These are phyloP conservation scores for Neurospora sp. DNA, from an alignment of 495 filamentous ascomycete species.

Conservation along the genomic window DNA sequence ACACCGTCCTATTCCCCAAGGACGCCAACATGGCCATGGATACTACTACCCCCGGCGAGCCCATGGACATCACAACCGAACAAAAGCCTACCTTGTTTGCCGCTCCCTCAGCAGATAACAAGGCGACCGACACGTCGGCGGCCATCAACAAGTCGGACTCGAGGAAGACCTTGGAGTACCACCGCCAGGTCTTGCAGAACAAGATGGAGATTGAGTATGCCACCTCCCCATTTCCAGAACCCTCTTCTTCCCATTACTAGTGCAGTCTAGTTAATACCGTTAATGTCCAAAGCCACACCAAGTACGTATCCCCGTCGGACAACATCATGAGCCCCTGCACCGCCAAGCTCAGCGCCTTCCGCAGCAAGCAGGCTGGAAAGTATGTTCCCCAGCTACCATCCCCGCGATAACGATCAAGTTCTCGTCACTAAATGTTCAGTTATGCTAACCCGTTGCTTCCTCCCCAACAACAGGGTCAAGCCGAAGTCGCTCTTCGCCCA, in stretches of 20 bases:
- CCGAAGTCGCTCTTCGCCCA: constrained; percentile 57
- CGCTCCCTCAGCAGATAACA: constrained; percentile 7
- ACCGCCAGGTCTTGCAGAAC: constrained; percentile 64
- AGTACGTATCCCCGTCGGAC: constrained; percentile 86
- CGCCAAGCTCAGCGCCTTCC: constrained; percentile 77
- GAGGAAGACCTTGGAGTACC: constrained; percentile 64
- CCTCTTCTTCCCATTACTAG: background rate
- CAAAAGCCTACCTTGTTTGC: background rate
- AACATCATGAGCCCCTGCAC: constrained; percentile 88
- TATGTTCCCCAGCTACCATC: constrained; percentile 26
- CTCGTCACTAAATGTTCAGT: background rate
- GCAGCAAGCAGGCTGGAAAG: constrained; percentile 70
- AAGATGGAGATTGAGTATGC: constrained; percentile 59
- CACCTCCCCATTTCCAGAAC: background rate
- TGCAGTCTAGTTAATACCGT: background rate
- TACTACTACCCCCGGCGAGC: constrained; percentile 1
- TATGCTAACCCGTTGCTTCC: constrained; percentile 3
- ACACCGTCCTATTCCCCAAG: constrained; percentile 41
- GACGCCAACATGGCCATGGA: constrained; percentile 46
- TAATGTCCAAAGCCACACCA: constrained; percentile 32
- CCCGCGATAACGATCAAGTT: background rate
- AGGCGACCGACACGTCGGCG: constrained; percentile 14
- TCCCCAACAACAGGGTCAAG: constrained; percentile 35
- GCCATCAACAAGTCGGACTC: constrained; percentile 27
- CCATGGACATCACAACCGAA: constrained; percentile 16